Evolutionary conservation across 1,284 basidiomycete species (phyloP).

Genomic region (Cutaneotrichosporon sp.): DNA sequence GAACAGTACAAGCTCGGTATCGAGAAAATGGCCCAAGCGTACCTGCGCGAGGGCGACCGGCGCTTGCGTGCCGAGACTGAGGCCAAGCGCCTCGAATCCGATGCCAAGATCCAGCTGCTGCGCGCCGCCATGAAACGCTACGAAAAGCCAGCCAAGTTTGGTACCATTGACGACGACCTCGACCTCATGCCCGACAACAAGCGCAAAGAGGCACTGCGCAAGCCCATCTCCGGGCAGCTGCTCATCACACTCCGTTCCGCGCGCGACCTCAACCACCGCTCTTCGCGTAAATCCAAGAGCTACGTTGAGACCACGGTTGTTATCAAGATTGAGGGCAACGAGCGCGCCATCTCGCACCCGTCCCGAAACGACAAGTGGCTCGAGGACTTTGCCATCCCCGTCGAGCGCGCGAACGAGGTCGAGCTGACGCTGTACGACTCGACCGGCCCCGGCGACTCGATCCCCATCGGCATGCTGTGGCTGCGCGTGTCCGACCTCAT

Average conservation of each 20-base stretch:
- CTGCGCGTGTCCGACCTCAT: slow-evolving; percentile 91
- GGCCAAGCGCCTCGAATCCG: slow-evolving; percentile 86
- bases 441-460: slow-evolving; percentile 67
- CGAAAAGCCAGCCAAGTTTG: slow-evolving; percentile 90
- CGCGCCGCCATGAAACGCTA: slow-evolving; percentile 90
- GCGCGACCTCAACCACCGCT: slow-evolving; percentile 90
- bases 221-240: slow-evolving; percentile 90
- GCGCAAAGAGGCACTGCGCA: slow-evolving; percentile 82
- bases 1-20: slow-evolving; percentile 97
- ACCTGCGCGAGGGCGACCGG: slow-evolving; percentile 93
- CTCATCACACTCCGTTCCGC: slow-evolving; percentile 83
- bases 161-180: slow-evolving; percentile 71
- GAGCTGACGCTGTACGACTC: slow-evolving; percentile 96
- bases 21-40: slow-evolving; percentile 96
- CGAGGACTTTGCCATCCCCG: slow-evolving; percentile 91
- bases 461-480: slow-evolving; percentile 95
- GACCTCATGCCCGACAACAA: slow-evolving; percentile 67
- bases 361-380: slow-evolving; percentile 95
- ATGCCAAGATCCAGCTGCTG: slow-evolving; percentile 91
- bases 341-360: slow-evolving; percentile 84
- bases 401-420: slow-evolving; percentile 98
- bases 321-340: slow-evolving; percentile 93
- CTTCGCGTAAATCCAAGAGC: slow-evolving; percentile 69
- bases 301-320: slow-evolving; percentile 81
- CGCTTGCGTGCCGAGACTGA: slow-evolving; percentile 86